Conservation (phyloP, 78 protist species). For the Dictyostelium discoideum region dicty_2.7 NC_007091.3:3718501-3719000, state of each 20-base stretch:
- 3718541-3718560: conserved; percentile 93
- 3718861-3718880: conserved; percentile 90
- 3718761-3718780: conserved; percentile 96
- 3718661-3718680: conserved; percentile 23
- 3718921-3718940: conserved; percentile 91
- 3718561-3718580: conserved; percentile 85
- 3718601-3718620: conserved; percentile 93
- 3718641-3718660: conserved; percentile 90
- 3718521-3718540: conserved; percentile 89
- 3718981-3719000: conserved; percentile 70
- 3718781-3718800: conserved; percentile 94
- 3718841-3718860: conserved; percentile 84
- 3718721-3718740: too few relatives aligned
- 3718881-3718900: conserved; percentile 91
- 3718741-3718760: background rate
- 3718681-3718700: conserved; percentile 79
- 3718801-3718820: conserved; percentile 90
- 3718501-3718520: conserved; percentile 91
- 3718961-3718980: conserved; percentile 91
- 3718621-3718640: conserved; percentile 89
- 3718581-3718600: conserved; percentile 92
- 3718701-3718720: too few relatives aligned
- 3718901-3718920: conserved; percentile 89
- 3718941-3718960: conserved; percentile 90
- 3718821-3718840: conserved; percentile 94